Base-by-base conservation (phyloP, 208 protist genomes). In the Naegleria fowleri region DNA sequence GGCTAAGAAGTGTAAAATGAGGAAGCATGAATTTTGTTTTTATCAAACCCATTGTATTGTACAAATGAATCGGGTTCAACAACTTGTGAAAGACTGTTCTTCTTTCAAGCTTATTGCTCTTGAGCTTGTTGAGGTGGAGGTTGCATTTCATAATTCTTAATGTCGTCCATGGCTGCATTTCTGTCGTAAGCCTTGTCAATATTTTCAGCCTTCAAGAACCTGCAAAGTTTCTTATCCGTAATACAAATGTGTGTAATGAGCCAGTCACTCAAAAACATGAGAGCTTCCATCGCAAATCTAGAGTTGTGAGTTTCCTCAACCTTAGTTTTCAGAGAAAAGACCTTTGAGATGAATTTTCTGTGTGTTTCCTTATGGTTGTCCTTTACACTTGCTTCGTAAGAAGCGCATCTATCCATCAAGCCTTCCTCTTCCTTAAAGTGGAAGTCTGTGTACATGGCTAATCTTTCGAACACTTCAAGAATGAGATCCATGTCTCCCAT, bases 231-330 rank as follows among this genome's bases (percentile, higher is more conserved):
- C 67, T 79, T 79, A 79, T 79, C 67, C 1, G 67, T 79, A 36
- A 79, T 79, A 79, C 67, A 79, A 79, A 79, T 79, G 29, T 79
- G 67, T 36, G 67, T 79, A 36, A 79, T 79, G 25, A 79, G n/a
- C 67, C 67, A 79, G 29, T 79, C 67, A 36, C 25, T 36, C 67
- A 79, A 79, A 79, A 79, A 79, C 67, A 79, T 79, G 9, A 79
- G 29, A 36, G 67, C 67, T 36, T 79, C 67, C 67, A 79, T 79
- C 0, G 67, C 67, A 79, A 79, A 79, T 79, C 67, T 79, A 79
- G 67, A 79, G n/a, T 79, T 79, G 29, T 79, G 67, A 79, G 67
- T 79, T 79, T 79, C 67, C n/a, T 79, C 67, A 79, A 79, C 67
- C 29, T 79, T 79, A 36, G 67, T 36, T 79, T 79, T 79, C 16